Conservation (phyloP, 164 flowering plant species). For the Liquidambar formosana region DNA sequence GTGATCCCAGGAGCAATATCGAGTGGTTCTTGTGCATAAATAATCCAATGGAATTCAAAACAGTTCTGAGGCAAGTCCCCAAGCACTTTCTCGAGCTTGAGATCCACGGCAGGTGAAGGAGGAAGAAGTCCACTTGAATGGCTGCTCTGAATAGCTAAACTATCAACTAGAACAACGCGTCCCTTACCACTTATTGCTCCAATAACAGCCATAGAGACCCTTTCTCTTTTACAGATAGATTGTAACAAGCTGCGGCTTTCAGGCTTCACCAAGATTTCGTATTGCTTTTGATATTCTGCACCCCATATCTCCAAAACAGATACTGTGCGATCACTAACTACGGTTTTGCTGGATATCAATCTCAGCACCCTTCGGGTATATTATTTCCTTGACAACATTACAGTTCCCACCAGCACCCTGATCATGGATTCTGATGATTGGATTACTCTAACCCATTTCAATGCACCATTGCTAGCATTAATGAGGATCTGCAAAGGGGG, state of each 20-base stretch:
- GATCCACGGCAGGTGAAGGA: constrained; percentile 86
- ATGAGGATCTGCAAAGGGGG: constrained; percentile 86
- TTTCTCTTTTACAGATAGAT: constrained; percentile 85
- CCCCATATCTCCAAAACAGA: too few relatives aligned
- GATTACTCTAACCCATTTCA: too few relatives aligned
- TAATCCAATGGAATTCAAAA: constrained; percentile 65
- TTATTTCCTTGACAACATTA: too few relatives aligned
- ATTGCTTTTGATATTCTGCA: constrained; percentile 99
- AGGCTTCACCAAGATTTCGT: constrained; percentile 87
- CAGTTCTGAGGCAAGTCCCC: constrained; percentile 94
- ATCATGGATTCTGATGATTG: too few relatives aligned
- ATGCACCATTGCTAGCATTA: constrained; percentile 97
- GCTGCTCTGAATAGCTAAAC: constrained; percentile 45
- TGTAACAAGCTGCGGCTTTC: constrained; percentile 62
- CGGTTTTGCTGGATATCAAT: too few relatives aligned
- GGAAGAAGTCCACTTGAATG: constrained; percentile 56
- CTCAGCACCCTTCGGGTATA: too few relatives aligned
- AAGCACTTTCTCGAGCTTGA: constrained; percentile 89
- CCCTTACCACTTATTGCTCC: constrained; percentile 87
- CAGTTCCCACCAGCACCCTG: too few relatives aligned
- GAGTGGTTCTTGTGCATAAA: constrained; percentile 55
- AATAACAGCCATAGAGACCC: constrained; percentile 89
- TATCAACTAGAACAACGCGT: constrained; percentile 67
- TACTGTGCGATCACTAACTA: too few relatives aligned
- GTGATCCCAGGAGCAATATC: constrained; percentile 86